Evolutionary conservation across 2,329 filamentous ascomycete genomes (phyloP), one percentile per base, ranked within the genome.

Genomic region (Exserohilum rostratum): DNA sequence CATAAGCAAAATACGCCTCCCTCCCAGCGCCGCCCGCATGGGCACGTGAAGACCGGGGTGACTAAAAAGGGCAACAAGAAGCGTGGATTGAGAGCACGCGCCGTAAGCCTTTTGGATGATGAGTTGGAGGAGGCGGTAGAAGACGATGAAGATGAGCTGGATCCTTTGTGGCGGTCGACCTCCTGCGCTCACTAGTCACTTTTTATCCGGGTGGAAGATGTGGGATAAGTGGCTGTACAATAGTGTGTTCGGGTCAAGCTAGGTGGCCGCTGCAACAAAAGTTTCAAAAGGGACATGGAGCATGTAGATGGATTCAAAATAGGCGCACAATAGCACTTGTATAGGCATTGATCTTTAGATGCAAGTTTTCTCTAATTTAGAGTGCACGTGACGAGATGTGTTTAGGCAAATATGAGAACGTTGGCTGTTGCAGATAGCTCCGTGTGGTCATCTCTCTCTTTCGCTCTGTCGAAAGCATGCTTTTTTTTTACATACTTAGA

Each of bases 81-180:
- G 64, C 69, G 67, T 53, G 58, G 68, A 31, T 45, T 73, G 46
- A 66, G 71, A 51, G 61, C 61, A 45, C 57, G 66, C 47, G 46
- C 58, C 46, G 65, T 63, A 15, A 68, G 74, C 66, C 72, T 77
- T 62, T 70, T 78, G 56, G 82, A 82, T 58, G 83, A 85, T 67
- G 83, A 84, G 75, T 77, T 77, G 73, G 84, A 82, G 69, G 75
- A 76, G 57, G 76, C 79, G 51, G 87, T 90, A 69, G 87, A 88
- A 52, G 83, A 84, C 62, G 85, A 89, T 65, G 87, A 78, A 43
- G 78, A 89, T 66, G 85, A 4, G 85, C 69, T 47, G 44, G 35
- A 84, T 80, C 79, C 79, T 68, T 67, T 78, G 80, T 83, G 83
- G 81, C 82, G 82, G 83, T 83, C 82, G 83, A 85, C 83, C 83